phyloP scores from a whole-genome alignment of 1,284 basidiomycete genomes.

The Exsudoporus floridanus region DNA sequence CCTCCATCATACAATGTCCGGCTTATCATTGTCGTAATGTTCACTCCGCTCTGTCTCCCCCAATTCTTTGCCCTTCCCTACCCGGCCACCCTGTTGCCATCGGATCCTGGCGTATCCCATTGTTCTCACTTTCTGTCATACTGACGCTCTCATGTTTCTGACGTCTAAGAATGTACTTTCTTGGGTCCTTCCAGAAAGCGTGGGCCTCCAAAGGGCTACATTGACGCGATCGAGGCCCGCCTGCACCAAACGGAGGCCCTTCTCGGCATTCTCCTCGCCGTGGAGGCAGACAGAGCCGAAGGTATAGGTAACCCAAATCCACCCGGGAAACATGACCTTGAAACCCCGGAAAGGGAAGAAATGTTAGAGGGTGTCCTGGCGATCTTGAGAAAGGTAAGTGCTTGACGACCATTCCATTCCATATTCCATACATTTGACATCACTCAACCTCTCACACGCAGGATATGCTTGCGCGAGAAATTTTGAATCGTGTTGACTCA shows the following conservation, averaged over 20 bases:
- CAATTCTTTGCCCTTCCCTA: slow-evolving; percentile 1
- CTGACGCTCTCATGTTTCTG: not conserved
- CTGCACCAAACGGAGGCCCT: slow-evolving; percentile 86
- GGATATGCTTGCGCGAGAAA: slow-evolving; percentile 73
- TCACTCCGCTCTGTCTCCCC: slow-evolving; percentile 9
- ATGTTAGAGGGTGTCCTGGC: slow-evolving; percentile 20
- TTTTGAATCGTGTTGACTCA: slow-evolving; percentile 72
- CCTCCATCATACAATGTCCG: slow-evolving; percentile 5
- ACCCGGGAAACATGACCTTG: slow-evolving; percentile 8
- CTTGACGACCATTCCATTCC: not conserved
- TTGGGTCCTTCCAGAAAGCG: slow-evolving; percentile 80
- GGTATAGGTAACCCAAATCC: slow-evolving; percentile 52
- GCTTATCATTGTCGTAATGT: slow-evolving; percentile 22
- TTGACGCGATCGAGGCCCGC: slow-evolving; percentile 85
- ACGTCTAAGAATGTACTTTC: slow-evolving; percentile 60
- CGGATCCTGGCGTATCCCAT: not conserved
- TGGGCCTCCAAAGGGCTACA: slow-evolving; percentile 86
- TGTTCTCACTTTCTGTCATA: not conserved
- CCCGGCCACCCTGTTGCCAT: not conserved
- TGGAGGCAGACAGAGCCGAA: slow-evolving; percentile 63
- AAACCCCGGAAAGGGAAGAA: slow-evolving; percentile 9
- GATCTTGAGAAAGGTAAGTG: slow-evolving; percentile 29
- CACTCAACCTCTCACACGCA: slow-evolving; percentile 25
- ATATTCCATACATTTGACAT: not conserved
- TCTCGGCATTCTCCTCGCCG: slow-evolving; percentile 71